These are phyloP conservation scores for Myriosclerotinia curreyana DNA, from an alignment of 2,329 filamentous ascomycete species.

Conservation along the genomic window DNA sequence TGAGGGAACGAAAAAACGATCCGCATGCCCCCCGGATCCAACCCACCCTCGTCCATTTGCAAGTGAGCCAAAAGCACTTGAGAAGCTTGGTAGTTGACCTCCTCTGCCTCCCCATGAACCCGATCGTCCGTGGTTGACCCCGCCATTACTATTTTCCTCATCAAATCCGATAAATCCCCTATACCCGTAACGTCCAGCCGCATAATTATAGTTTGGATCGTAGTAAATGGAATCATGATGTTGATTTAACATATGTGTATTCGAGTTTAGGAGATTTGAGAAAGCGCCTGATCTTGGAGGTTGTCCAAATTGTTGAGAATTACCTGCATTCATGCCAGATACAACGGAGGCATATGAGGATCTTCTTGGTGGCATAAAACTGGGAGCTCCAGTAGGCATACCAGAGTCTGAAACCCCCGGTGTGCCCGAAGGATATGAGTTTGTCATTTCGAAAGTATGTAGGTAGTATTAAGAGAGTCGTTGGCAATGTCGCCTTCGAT, in stretches of 20 bases:
- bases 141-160: slow-evolving; percentile 34
- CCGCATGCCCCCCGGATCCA: slow-evolving; percentile 29
- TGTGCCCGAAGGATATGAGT: slow-evolving; percentile 37
- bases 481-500: neutral
- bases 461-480: neutral
- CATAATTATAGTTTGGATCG: slow-evolving; percentile 32
- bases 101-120: slow-evolving; percentile 30
- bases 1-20: slow-evolving; percentile 74
- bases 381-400: slow-evolving; percentile 40
- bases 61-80: slow-evolving; percentile 38
- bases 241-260: slow-evolving; percentile 24
- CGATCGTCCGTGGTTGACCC: slow-evolving; percentile 29
- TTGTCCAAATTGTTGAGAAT: slow-evolving; percentile 30
- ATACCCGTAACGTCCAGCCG: slow-evolving; percentile 31
- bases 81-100: slow-evolving; percentile 38
- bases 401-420: slow-evolving; percentile 36
- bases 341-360: slow-evolving; percentile 62
- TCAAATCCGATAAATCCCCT: slow-evolving; percentile 28
- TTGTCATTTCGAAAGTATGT: slow-evolving; percentile 31
- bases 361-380: slow-evolving; percentile 46
- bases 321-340: slow-evolving; percentile 46
- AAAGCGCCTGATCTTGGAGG: slow-evolving; percentile 37
- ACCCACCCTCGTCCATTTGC: slow-evolving; percentile 34
- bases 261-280: slow-evolving; percentile 33
- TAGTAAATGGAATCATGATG: slow-evolving; percentile 33